A percentile compares a stretch with the other conserved stretches of the same genome.
These are phyloP conservation scores for Lactarius hengduanensis DNA, from an alignment of 768 basidiomycete species.

Conservation along the genomic window DNA sequence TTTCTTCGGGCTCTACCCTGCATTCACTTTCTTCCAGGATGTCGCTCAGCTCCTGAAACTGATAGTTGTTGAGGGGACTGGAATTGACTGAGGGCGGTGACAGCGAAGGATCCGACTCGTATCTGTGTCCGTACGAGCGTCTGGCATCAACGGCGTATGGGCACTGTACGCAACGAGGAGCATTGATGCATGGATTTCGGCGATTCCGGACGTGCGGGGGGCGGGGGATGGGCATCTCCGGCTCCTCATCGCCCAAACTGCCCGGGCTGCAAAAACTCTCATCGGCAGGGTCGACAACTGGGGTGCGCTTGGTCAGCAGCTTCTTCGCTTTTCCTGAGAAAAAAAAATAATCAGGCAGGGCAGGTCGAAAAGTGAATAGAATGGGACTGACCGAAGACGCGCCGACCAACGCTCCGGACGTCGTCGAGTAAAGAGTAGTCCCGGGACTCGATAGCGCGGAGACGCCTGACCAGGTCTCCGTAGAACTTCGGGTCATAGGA, in stretches of 20 bases:
- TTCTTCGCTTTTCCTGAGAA: constrained; percentile 5
- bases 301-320: background rate
- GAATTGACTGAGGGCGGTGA: background rate
- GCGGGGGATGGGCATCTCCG: background rate
- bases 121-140: background rate
- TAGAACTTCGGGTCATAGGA: background rate
- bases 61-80: background rate
- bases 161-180: background rate
- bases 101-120: background rate
- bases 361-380: background rate
- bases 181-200: background rate
- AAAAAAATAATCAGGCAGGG: no score
- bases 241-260: background rate
- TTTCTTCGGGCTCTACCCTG: background rate
- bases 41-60: background rate
- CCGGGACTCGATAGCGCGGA: background rate
- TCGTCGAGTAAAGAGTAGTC: background rate
- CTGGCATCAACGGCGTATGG: background rate
- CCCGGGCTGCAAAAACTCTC: background rate
- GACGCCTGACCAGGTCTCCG: background rate
- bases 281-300: background rate
- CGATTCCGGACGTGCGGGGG: background rate
- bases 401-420: background rate
- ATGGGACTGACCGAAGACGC: constrained; percentile 3
- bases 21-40: constrained; percentile 16